Evolutionary conservation across 2,329 filamentous ascomycete species (phyloP).

Genomic region (Sporothrix euskadiensis): DNA sequence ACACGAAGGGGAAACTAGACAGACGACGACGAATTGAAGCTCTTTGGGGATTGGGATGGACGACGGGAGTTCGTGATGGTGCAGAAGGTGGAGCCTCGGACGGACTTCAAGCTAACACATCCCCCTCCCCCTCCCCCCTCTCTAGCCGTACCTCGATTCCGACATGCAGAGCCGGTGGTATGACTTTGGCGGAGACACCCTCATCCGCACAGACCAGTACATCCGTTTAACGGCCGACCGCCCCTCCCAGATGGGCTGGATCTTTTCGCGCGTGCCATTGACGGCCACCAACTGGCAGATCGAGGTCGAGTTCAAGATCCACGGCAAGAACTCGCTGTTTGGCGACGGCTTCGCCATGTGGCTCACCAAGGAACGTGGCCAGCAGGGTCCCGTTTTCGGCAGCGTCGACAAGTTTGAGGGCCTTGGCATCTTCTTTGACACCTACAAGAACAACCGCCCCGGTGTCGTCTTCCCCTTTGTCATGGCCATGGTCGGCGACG

Average conservation of each 20-base stretch:
- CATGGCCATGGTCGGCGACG: conserved; percentile 97
- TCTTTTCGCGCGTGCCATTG: conserved; percentile 90
- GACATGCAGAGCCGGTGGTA: conserved; percentile 99
- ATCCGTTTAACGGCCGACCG: conserved; percentile 89
- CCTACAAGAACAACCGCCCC: conserved; percentile 98
- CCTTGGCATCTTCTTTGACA: conserved; percentile 93
- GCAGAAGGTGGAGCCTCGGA: background rate
- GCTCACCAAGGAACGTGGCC: conserved; percentile 90
- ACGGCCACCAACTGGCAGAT: conserved; percentile 99
- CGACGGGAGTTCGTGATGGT: background rate
- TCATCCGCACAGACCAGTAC: conserved; percentile 75
- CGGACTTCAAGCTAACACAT: background rate
- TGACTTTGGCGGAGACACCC: conserved; percentile 95
- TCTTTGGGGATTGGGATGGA: background rate
- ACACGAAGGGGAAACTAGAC: background rate
- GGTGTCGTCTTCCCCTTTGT: conserved; percentile 95
- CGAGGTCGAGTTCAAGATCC: conserved; percentile 92
- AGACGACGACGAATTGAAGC: background rate
- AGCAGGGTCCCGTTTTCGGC: conserved; percentile 82
- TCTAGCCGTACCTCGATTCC: conserved; percentile 90
- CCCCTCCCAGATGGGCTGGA: conserved; percentile 86
- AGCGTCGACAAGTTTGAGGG: conserved; percentile 87
- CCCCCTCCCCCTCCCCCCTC: too few relatives aligned
- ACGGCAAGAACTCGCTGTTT: conserved; percentile 84
- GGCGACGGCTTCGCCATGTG: conserved; percentile 98